Evolutionary conservation across 2,329 filamentous ascomycete genomes (phyloP).

Genomic region (Calonectria fujianensis): DNA sequence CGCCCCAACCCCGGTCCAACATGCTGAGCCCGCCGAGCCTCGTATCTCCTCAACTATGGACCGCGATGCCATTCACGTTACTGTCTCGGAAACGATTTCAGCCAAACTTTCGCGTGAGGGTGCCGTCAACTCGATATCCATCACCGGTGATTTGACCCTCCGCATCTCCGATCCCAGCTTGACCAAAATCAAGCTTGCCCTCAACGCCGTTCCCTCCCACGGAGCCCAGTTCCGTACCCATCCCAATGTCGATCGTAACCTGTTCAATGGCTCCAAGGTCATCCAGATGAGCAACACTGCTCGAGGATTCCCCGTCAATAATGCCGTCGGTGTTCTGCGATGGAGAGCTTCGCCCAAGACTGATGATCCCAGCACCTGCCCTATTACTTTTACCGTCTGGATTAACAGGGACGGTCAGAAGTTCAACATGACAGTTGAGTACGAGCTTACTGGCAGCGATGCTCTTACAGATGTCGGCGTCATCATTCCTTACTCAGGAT

Average conservation of each 20-base stretch:
- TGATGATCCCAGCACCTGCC: constrained; percentile 87
- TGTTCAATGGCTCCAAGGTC: constrained; percentile 87
- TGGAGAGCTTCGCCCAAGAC: constrained; percentile 91
- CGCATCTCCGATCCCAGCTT: constrained; percentile 91
- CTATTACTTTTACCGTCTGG: constrained; percentile 98
- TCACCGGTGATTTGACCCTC: constrained; percentile 94
- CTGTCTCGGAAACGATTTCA: constrained; percentile 91
- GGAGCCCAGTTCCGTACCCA: constrained; percentile 96
- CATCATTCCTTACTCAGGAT: constrained; percentile 88
- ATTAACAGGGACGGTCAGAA: constrained; percentile 91
- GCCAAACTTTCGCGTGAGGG: constrained; percentile 94
- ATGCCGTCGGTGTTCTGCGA: constrained; percentile 92
- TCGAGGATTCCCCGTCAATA: constrained; percentile 95
- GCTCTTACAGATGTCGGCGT: constrained; percentile 89
- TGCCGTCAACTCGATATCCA: constrained; percentile 87
- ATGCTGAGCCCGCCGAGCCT: constrained; percentile 71
- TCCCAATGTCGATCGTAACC: constrained; percentile 93
- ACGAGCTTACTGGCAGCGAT: constrained; percentile 90
- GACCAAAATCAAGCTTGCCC: constrained; percentile 91
- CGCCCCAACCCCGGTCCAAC: constrained; percentile 69
- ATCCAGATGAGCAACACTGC: constrained; percentile 93
- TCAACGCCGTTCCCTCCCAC: constrained; percentile 84
- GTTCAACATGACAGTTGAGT: constrained; percentile 95
- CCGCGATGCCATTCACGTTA: constrained; percentile 90
- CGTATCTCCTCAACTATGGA: constrained; percentile 82